phyloP scores from a whole-genome alignment of 257 asterid species.

The Thymus mandschuricus region DNA sequence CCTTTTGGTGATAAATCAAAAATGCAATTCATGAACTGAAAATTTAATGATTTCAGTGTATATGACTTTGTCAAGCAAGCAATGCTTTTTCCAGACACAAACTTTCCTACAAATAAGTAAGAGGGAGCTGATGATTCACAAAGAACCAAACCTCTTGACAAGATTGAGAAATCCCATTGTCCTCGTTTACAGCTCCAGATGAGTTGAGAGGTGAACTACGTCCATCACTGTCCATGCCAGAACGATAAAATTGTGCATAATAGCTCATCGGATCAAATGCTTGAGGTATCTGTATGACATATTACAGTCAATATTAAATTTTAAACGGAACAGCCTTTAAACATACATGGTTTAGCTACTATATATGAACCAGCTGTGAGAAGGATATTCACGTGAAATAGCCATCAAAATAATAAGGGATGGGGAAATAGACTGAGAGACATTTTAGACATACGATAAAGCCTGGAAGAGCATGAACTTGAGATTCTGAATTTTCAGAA shows the following conservation, averaged over 20 bases:
- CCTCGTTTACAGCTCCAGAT: conserved; percentile 64
- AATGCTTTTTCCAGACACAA: conserved; percentile 12
- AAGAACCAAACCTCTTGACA: conserved; percentile 76
- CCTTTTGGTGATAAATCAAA: conserved; percentile 3
- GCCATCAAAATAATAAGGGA: background rate
- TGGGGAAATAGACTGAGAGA: conserved; percentile 11
- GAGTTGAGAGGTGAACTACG: conserved; percentile 70
- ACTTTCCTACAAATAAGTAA: conserved; percentile 5
- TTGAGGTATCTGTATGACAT: conserved; percentile 60
- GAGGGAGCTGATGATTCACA: conserved; percentile 15
- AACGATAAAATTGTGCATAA: conserved; percentile 69
- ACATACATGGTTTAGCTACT: background rate
- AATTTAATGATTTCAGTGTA: background rate
- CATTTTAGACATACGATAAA: conserved; percentile 59
- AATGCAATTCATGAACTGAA: background rate
- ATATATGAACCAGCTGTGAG: background rate
- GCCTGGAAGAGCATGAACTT: conserved; percentile 65
- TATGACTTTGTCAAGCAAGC: background rate
- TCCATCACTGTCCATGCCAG: conserved; percentile 69
- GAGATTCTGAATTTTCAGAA: conserved; percentile 68
- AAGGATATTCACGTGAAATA: background rate
- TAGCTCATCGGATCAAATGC: conserved; percentile 70
- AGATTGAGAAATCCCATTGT: conserved; percentile 65
- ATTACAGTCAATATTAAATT: conserved; percentile 3
- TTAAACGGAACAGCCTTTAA: background rate